A percentile compares a stretch with the other conserved stretches of the same genome.
Evolutionary conservation across 2,329 filamentous ascomycete genomes (phyloP).

Genomic region (Stachybotrys elegans): DNA sequence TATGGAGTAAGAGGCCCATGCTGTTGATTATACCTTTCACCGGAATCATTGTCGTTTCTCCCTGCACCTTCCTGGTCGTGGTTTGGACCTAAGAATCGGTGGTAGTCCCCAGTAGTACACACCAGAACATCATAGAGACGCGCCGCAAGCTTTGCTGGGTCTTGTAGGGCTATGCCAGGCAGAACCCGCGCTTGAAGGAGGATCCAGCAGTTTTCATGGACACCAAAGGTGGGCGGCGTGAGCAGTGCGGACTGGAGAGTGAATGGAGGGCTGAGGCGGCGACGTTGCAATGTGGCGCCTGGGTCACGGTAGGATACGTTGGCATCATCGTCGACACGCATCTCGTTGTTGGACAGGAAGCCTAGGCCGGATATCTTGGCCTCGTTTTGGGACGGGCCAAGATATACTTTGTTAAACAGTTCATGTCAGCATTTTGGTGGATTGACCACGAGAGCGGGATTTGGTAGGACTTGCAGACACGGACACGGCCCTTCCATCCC

Average conservation of each 20-base stretch:
- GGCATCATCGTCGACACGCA: not conserved
- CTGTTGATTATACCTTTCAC: too few species aligned
- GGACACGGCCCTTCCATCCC: not conserved
- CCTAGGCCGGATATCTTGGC: not conserved
- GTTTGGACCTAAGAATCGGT: not conserved
- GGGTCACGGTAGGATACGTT: not conserved
- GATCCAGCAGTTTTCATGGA: not conserved
- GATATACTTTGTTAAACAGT: not conserved
- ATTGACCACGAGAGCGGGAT: not conserved
- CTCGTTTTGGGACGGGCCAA: not conserved
- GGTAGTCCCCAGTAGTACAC: not conserved
- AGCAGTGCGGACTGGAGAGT: not conserved
- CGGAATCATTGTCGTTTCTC: too few species aligned
- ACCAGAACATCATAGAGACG: not conserved
- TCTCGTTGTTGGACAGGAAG: not conserved
- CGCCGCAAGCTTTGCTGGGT: not conserved
- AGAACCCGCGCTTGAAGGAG: not conserved
- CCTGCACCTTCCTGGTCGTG: not conserved
- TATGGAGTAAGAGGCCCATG: not conserved
- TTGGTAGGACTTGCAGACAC: not conserved
- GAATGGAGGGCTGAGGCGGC: not conserved
- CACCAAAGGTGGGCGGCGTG: not conserved
- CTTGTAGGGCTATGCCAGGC: not conserved
- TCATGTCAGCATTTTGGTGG: not conserved
- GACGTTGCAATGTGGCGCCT: not conserved